A percentile compares a stretch with the other conserved stretches of the same genome.
These are phyloP conservation scores for Acanthamoeba royreba DNA, from an alignment of 208 protist species.

Conservation along the genomic window DNA sequence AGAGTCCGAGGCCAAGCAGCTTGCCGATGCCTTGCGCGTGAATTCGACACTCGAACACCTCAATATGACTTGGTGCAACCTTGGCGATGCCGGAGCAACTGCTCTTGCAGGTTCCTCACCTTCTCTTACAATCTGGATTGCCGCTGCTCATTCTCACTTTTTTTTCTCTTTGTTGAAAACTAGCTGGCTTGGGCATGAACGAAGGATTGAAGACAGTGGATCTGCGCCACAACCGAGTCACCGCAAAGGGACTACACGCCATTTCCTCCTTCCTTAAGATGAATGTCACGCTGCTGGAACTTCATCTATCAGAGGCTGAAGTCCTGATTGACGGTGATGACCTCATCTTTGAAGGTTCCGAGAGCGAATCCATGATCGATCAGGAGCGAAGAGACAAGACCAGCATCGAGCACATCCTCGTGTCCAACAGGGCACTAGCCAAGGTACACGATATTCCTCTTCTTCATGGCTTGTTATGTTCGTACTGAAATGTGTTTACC, in stretches of 20 bases:
- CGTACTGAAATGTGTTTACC: too few relatives aligned
- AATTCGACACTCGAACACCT: slow-evolving; percentile 17
- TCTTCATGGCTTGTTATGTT: too few relatives aligned
- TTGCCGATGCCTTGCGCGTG: background rate
- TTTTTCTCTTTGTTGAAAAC: background rate
- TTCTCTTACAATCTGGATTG: background rate
- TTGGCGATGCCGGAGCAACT: background rate
- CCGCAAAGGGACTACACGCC: background rate
- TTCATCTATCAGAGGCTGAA: background rate
- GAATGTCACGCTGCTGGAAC: slow-evolving; percentile 14
- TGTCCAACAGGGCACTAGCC: background rate
- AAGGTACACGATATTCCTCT: too few relatives aligned
- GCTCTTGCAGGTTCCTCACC: background rate
- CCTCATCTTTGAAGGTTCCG: background rate
- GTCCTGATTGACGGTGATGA: background rate
- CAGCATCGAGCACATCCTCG: background rate
- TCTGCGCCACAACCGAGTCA: background rate
- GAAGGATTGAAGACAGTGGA: slow-evolving; percentile 7
- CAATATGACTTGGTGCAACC: background rate
- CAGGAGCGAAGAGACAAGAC: background rate
- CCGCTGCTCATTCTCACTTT: too few relatives aligned
- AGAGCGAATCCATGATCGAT: background rate
- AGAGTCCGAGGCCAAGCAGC: background rate
- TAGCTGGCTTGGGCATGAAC: background rate
- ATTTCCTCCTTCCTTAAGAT: background rate